Base-by-base conservation (phyloP, 164 flowering plant species). In the Stephania yunnanensis region DNA sequence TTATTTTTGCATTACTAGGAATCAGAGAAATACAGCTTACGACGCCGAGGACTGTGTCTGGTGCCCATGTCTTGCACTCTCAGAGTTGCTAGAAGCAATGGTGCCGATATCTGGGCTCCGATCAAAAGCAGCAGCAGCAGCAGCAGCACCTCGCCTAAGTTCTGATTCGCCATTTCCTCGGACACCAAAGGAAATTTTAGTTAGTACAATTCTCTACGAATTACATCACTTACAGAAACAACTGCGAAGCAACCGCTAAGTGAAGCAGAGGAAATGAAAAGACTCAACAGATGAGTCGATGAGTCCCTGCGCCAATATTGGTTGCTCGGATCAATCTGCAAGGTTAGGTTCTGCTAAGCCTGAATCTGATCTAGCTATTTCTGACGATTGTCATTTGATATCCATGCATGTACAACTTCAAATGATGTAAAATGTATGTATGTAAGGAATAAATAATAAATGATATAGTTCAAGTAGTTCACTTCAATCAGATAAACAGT, bases 101-200 rank as follows among this genome's bases (percentile, higher is more conserved):
- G 98, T 58, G 98, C 98, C 1, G 98, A 95, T 82, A 89, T 95
- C 42, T 95, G 98, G 98, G 97, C 98, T 1, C 97, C 98, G 15
- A 84, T 86, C 76, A 95, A 92, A 84, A 81, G 82, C 65, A 80
- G 81, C 42, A 36, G 42, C 42, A 81, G 82, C 65, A 80, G 81
- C 42, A 36, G 42, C 42, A 36, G 42, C 42, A 4, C 42, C 74
- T 80, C 88, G 69, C 87, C 87, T 31, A 84, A 74, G 71, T 55
- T 77, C 69, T 77, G 71, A 68, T 61, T 61, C 25, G 1, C 20
- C 66, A n/a, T 61, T 61, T 61, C 4, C 22, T 36, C 66, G 11
- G 8, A 8, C 53, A 48, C 8, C 53, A 48, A 48, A 48, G 12
- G 7, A 58, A 58, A 15, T 55, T 20, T 55, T 19, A 58, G 64